Evolutionary conservation across 192 early-diverging fungal genomes (phyloP).

Genomic region (Coemansia aciculifera): DNA sequence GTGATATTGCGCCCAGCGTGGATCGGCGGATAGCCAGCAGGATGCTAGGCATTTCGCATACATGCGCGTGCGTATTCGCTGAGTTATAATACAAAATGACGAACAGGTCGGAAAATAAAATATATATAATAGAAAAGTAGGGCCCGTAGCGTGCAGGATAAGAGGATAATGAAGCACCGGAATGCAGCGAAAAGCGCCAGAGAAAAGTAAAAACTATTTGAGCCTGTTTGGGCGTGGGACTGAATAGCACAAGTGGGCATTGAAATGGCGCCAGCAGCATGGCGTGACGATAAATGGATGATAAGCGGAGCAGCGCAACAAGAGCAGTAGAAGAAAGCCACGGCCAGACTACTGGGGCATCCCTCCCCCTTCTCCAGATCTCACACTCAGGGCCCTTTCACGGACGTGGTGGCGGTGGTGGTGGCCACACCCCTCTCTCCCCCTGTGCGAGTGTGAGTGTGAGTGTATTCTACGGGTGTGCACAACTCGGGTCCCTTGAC

Average conservation of each 20-base stretch:
- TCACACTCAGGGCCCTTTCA: not conserved
- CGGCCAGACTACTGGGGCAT: conserved; percentile 3
- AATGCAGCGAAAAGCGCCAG: not conserved
- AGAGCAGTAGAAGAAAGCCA: conserved; percentile 2
- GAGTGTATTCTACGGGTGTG: not conserved
- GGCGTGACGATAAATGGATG: conserved; percentile 9
- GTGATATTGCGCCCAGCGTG: conserved; percentile 8
- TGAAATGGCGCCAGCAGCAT: conserved; percentile 7
- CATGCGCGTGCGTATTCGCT: not conserved
- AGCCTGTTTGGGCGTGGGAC: not conserved
- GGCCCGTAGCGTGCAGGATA: not conserved
- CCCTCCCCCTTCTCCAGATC: not conserved
- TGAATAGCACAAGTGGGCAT: not conserved
- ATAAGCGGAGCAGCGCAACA: not conserved
- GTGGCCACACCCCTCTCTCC: not conserved
- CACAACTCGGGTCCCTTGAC: conserved; percentile 5
- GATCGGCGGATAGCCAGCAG: conserved; percentile 7
- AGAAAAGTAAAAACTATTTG: not conserved
- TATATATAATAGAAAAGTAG: not conserved
- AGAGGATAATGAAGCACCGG: conserved; percentile 1
- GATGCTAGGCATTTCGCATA: not conserved
- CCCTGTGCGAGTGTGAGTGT: not conserved
- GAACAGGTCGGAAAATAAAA: not conserved
- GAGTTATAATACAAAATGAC: not conserved
- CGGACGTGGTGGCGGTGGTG: not conserved